Percentiles rank a stretch among this genome's conserved stretches.
Evolutionary conservation across 495 filamentous ascomycete species (phyloP).

Genomic region (Aspergillus ostianus): DNA sequence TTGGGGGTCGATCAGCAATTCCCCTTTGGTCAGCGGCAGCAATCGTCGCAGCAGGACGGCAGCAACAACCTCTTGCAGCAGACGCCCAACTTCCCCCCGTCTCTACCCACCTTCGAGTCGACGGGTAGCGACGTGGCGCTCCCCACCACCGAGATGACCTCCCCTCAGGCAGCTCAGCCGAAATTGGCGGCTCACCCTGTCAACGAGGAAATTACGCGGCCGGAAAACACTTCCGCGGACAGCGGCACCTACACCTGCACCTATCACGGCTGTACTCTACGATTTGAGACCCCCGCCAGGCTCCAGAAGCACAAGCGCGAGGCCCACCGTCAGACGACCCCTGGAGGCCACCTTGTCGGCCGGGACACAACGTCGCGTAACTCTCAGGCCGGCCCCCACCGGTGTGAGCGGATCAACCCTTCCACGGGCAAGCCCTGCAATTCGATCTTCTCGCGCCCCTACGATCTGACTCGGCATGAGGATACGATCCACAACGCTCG

Average conservation of each 20-base stretch:
- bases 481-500: constrained; percentile 95
- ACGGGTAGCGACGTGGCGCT: constrained; percentile 51
- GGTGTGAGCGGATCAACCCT: constrained; percentile 89
- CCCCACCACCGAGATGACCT: constrained; percentile 25
- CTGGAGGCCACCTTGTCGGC: constrained; percentile 40
- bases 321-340: constrained; percentile 69
- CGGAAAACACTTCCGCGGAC: constrained; percentile 65
- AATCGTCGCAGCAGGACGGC: constrained; percentile 27
- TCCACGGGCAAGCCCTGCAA: constrained; percentile 96
- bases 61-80: constrained; percentile 43
- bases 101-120: constrained; percentile 64
- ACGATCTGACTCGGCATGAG: constrained; percentile 95
- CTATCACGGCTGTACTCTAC: constrained; percentile 82
- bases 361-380: constrained; percentile 62
- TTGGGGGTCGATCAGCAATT: constrained; percentile 25
- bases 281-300: constrained; percentile 82
- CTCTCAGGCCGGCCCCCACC: constrained; percentile 84
- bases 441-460: constrained; percentile 92
- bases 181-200: constrained; percentile 26
- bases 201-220: constrained; percentile 46
- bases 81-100: constrained; percentile 59
- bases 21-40: constrained; percentile 52
- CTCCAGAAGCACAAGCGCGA: constrained; percentile 96
- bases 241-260: constrained; percentile 93
- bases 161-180: constrained; percentile 25